These are phyloP conservation scores for Verbena officinalis DNA, from an alignment of 257 asterid genomes.

Conservation along the genomic window DNA sequence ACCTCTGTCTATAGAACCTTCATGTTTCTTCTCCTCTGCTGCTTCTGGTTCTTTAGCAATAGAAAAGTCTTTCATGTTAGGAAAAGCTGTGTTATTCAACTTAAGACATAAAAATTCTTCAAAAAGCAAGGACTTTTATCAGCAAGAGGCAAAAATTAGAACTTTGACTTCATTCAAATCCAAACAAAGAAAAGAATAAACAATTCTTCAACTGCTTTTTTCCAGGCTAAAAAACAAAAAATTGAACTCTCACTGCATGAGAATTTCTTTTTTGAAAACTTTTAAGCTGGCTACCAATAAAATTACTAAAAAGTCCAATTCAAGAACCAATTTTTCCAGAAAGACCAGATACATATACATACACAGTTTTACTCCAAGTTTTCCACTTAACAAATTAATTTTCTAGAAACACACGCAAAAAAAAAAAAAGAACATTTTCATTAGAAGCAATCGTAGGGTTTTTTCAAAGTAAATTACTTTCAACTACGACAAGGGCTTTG, in stretches of 20 bases:
- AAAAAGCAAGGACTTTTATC: not conserved
- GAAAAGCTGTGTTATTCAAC: not conserved
- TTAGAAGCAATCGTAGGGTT: not conserved
- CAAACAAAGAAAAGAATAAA: not conserved
- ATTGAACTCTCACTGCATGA: not conserved
- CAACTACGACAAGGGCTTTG: constrained; percentile 46
- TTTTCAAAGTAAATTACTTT: constrained; percentile 36
- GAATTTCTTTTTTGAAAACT: no score
- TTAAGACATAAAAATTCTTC: not conserved
- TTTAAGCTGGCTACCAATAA: not conserved
- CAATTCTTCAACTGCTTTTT: not conserved
- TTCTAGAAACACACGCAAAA: not conserved
- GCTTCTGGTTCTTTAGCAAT: constrained; percentile 34
- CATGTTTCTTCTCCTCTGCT: constrained; percentile 40
- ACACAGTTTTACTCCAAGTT: not conserved
- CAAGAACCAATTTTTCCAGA: not conserved
- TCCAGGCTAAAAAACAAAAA: not conserved
- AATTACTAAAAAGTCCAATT: constrained; percentile 10
- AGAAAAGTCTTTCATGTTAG: constrained; percentile 15
- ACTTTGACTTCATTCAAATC: not conserved
- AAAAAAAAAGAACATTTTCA: not conserved
- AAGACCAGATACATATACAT: not conserved
- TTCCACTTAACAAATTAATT: not conserved
- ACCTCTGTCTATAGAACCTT: constrained; percentile 51
- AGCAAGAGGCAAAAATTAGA: not conserved